A percentile compares a stretch with the other conserved stretches of the same genome.
These are phyloP conservation scores for Lentinula raphanica DNA, from an alignment of 768 basidiomycete genomes.

Conservation along the genomic window DNA sequence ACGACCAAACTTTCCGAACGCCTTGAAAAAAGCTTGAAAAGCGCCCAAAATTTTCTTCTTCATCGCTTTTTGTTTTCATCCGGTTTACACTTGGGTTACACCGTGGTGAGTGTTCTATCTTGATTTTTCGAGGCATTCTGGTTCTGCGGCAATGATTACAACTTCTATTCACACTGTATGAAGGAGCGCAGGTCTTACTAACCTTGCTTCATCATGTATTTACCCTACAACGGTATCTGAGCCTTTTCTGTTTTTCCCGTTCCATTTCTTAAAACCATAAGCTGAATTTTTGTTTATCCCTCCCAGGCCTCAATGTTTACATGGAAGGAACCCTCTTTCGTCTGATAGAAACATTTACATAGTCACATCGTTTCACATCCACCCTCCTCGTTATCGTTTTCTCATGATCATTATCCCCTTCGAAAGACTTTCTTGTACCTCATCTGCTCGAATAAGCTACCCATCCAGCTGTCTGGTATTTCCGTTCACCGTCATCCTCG, in stretches of 20 bases:
- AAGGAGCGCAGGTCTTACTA: constrained; percentile 33
- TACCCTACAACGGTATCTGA: constrained; percentile 88
- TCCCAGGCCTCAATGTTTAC: not conserved
- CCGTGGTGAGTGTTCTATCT: not conserved
- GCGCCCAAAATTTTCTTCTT: not conserved
- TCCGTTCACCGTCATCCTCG: not conserved
- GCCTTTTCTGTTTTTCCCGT: constrained; percentile 20
- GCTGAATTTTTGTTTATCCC: constrained; percentile 10
- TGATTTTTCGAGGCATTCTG: not conserved
- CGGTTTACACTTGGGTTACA: not conserved
- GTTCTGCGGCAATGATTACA: constrained; percentile 44
- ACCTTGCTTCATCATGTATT: constrained; percentile 43
- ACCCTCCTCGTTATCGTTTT: not conserved
- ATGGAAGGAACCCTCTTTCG: no score
- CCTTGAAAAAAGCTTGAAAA: no score
- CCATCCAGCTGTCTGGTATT: not conserved
- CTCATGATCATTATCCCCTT: not conserved
- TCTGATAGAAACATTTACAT: no score
- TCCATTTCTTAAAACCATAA: constrained; percentile 3
- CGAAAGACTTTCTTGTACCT: not conserved
- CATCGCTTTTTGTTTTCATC: not conserved
- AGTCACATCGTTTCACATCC: no score
- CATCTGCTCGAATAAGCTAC: not conserved
- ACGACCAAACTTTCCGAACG: not conserved
- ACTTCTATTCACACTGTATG: constrained; percentile 74